Conservation (phyloP, 2,329 filamentous ascomycete species). For the Apiospora marii region DNA sequence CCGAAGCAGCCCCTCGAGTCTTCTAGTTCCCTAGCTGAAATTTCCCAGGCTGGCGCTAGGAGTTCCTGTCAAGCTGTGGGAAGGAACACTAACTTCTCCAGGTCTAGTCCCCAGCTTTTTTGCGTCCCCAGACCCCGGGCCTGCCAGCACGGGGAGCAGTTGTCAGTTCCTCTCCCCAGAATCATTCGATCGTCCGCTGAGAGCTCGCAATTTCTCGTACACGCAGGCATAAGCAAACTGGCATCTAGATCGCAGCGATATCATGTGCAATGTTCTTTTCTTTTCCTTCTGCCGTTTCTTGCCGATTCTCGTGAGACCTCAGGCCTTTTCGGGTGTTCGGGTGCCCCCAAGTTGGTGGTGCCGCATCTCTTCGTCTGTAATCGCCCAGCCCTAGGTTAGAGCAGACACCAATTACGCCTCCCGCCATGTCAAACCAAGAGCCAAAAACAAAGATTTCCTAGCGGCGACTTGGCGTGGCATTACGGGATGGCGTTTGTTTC, state of each 20-base stretch:
- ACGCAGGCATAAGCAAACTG: neutral
- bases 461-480: neutral
- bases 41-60: slow-evolving; percentile 11
- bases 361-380: neutral
- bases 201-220: neutral
- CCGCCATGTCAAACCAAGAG: neutral
- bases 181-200: slow-evolving; percentile 3
- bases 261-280: neutral
- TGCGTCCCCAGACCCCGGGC: neutral
- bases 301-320: neutral
- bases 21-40: slow-evolving; percentile 8
- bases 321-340: neutral
- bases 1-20: neutral
- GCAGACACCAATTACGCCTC: neutral
- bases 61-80: slow-evolving; percentile 5
- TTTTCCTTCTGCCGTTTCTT: neutral
- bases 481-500: neutral
- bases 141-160: neutral
- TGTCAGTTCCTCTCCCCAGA: neutral
- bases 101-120: slow-evolving; percentile 17
- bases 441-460: neutral
- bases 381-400: neutral
- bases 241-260: neutral
- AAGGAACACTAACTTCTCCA: slow-evolving; percentile 17
- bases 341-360: neutral